A percentile compares a stretch with the other conserved stretches of the same genome.
These are phyloP conservation scores for Lippia alba DNA, from an alignment of 305 asterid genomes.

Conservation along the genomic window DNA sequence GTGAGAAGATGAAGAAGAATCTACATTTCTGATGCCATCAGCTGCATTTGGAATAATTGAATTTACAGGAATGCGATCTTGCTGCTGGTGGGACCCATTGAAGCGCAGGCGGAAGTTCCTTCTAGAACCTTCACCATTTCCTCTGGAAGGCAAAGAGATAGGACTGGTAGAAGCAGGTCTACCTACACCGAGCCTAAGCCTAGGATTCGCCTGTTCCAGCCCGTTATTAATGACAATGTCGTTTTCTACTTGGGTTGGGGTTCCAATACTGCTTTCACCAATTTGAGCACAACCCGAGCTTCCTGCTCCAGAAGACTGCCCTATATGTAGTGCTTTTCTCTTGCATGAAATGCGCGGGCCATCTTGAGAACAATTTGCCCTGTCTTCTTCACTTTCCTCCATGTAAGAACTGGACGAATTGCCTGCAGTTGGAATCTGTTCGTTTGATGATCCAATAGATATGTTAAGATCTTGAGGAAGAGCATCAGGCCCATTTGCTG, in stretches of 20 bases:
- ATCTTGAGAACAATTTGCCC: slow-evolving; percentile 58
- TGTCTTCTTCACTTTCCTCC: slow-evolving; percentile 50
- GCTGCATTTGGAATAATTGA: slow-evolving; percentile 38
- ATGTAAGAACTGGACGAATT: slow-evolving; percentile 52
- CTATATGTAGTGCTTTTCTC: slow-evolving; percentile 67
- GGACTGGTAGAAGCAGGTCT: slow-evolving; percentile 48
- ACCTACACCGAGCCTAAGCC: slow-evolving; percentile 69
- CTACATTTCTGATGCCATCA: slow-evolving; percentile 39
- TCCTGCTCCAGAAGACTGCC: slow-evolving; percentile 78
- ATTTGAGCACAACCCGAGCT: slow-evolving; percentile 51
- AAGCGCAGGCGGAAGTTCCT: slow-evolving; percentile 70
- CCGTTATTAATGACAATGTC: slow-evolving; percentile 40
- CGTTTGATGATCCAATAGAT: slow-evolving; percentile 49
- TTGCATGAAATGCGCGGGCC: slow-evolving; percentile 67
- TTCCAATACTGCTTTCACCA: slow-evolving; percentile 36
- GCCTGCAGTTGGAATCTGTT: slow-evolving; percentile 42
- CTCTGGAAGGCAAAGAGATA: slow-evolving; percentile 42
- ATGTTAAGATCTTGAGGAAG: slow-evolving; percentile 59
- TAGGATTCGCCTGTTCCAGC: slow-evolving; percentile 60
- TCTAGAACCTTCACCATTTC: slow-evolving; percentile 50
- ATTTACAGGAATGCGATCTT: slow-evolving; percentile 44
- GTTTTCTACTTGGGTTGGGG: slow-evolving; percentile 43
- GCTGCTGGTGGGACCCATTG: slow-evolving; percentile 59
- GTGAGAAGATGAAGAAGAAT: slow-evolving; percentile 47
- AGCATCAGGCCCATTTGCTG: slow-evolving; percentile 42